These are phyloP conservation scores for Neopestalotiopsis clavispora DNA, from an alignment of 2,329 filamentous ascomycete genomes.

Conservation along the genomic window DNA sequence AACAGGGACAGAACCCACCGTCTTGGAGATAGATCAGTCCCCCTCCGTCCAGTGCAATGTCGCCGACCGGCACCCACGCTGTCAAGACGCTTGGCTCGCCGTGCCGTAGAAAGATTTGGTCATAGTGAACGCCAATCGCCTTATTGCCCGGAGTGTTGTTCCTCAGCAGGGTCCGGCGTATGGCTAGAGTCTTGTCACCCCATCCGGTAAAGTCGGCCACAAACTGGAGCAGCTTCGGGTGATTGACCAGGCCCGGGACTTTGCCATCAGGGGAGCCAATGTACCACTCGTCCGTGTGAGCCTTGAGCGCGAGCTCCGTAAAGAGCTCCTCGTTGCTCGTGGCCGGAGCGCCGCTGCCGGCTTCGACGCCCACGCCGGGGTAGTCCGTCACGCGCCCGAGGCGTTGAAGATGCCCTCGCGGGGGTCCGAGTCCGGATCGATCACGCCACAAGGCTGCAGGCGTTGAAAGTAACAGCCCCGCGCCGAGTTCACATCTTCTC, in stretches of 20 bases:
- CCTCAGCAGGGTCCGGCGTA: neutral
- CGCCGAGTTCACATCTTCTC: neutral
- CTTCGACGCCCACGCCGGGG: neutral
- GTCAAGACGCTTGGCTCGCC: neutral
- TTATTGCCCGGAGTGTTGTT: neutral
- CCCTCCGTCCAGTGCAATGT: neutral
- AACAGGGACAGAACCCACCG: neutral
- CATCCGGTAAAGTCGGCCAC: neutral
- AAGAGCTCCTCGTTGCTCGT: neutral
- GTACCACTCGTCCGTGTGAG: neutral
- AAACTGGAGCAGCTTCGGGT: neutral
- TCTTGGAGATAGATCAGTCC: neutral
- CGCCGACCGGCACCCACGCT: neutral
- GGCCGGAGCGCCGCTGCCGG: neutral
- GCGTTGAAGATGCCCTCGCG: neutral
- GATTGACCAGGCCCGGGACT: neutral
- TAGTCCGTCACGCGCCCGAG: neutral
- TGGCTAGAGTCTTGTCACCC: neutral
- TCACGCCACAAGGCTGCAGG: neutral
- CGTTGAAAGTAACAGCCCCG: neutral
- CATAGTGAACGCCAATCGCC: slow-evolving; percentile 2
- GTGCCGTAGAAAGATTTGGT: neutral
- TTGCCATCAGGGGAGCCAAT: neutral
- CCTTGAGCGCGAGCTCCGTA: neutral
- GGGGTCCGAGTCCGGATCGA: neutral